A percentile compares a stretch with the other conserved stretches of the same genome.
Evolutionary conservation across 1,284 basidiomycete genomes (phyloP).

Genomic region (Apiotrichum montevideense): DNA sequence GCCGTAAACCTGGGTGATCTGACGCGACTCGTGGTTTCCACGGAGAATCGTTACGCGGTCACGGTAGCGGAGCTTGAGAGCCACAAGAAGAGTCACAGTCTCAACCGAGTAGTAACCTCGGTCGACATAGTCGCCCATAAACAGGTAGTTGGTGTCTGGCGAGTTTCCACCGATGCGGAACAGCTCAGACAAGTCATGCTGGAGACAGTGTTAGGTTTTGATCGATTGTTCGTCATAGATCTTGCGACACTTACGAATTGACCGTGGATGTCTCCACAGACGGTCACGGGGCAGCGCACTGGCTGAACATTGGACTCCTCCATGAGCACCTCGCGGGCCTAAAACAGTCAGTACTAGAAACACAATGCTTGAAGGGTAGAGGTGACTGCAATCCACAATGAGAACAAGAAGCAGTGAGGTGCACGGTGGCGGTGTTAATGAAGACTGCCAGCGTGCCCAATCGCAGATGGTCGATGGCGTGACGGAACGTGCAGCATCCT

Average conservation of each 20-base stretch:
- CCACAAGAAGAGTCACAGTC: conserved; percentile 96
- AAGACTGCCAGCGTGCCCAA: no score
- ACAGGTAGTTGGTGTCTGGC: conserved; percentile 99
- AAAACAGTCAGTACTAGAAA: conserved; percentile 10
- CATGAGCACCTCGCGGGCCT: conserved; percentile 97
- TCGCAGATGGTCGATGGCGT: no score
- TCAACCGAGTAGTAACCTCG: conserved; percentile 99
- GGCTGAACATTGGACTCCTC: conserved; percentile 98
- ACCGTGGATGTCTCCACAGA: conserved; percentile 97
- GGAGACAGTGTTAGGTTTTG: conserved; percentile 5
- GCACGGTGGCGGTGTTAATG: neutral
- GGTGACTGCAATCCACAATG: neutral
- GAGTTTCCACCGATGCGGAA: conserved; percentile 99
- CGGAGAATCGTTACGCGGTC: conserved; percentile 97
- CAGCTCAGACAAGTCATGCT: conserved; percentile 98
- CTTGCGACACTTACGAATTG: conserved; percentile 78
- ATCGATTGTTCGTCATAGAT: neutral
- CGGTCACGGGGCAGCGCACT: conserved; percentile 93
- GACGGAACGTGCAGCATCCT: no score
- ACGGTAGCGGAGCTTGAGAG: conserved; percentile 94
- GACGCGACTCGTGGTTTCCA: conserved; percentile 96
- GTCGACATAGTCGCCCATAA: conserved; percentile 99
- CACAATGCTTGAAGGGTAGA: neutral
- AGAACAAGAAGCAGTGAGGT: neutral
- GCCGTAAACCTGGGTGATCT: conserved; percentile 99